Percentiles rank a stretch among this genome's conserved stretches.
Evolutionary conservation across 208 protist species (phyloP).

Genomic region (Strigomonas culicis): DNA sequence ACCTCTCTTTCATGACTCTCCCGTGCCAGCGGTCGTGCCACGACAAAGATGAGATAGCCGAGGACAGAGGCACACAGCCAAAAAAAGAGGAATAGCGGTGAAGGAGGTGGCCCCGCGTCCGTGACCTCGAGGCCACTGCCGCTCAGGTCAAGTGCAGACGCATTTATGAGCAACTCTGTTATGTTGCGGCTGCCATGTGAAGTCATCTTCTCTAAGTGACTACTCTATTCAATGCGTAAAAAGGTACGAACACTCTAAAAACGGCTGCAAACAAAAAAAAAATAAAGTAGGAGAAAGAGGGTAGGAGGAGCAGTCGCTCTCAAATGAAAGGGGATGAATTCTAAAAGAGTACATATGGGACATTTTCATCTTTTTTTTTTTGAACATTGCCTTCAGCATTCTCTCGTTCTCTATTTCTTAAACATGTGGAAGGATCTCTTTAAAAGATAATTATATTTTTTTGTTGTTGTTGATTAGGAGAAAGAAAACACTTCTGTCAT

Average conservation of each 20-base stretch:
- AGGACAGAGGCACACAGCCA: background rate
- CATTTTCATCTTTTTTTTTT: too few relatives aligned
- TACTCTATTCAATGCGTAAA: too few relatives aligned
- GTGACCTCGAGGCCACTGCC: too few relatives aligned
- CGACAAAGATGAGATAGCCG: background rate
- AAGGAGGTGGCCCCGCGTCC: background rate
- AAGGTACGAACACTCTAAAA: background rate
- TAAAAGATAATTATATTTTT: background rate
- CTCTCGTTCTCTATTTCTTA: background rate
- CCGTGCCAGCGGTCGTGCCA: background rate
- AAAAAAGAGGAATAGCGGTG: slow-evolving; percentile 6
- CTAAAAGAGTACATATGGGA: background rate
- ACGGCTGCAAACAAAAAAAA: slow-evolving; percentile 1
- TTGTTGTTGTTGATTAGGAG: background rate
- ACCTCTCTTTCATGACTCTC: background rate
- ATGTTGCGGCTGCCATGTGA: too few relatives aligned
- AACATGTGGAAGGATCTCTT: background rate
- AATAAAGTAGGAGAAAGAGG: background rate
- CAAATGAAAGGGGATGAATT: slow-evolving; percentile 12
- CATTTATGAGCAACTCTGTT: too few relatives aligned
- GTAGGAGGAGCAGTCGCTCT: too few relatives aligned
- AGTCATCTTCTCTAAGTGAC: too few relatives aligned
- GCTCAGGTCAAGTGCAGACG: too few relatives aligned
- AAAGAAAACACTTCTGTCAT: slow-evolving; percentile 19
- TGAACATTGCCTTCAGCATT: too few relatives aligned